Evolutionary conservation across 2,329 filamentous ascomycete species (phyloP).

Genomic region (Lecanicillium sp.): DNA sequence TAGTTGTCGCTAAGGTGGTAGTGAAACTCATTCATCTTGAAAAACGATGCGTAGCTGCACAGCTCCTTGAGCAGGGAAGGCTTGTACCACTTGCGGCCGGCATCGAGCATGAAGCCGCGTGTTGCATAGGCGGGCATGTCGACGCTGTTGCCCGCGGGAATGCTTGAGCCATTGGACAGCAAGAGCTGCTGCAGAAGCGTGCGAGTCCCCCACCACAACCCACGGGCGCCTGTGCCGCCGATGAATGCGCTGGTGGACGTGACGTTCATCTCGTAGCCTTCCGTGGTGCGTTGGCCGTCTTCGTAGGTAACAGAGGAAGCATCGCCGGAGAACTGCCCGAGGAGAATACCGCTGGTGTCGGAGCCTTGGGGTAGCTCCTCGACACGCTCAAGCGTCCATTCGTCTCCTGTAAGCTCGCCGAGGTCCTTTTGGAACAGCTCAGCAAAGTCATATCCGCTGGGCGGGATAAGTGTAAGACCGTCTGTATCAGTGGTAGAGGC

Average conservation of each 20-base stretch:
- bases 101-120: constrained; percentile 43
- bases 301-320: constrained; percentile 35
- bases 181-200: constrained; percentile 43
- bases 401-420: constrained; percentile 17
- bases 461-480: constrained; percentile 44
- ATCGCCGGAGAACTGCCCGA: constrained; percentile 34
- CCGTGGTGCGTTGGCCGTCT: constrained; percentile 36
- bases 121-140: constrained; percentile 44
- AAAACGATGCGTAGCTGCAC: constrained; percentile 51
- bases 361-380: constrained; percentile 16
- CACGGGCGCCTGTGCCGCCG: constrained; percentile 43
- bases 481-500: constrained; percentile 29
- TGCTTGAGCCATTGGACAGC: constrained; percentile 19
- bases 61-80: constrained; percentile 44
- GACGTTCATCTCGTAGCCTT: constrained; percentile 39
- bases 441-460: constrained; percentile 38
- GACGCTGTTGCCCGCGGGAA: constrained; percentile 27
- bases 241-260: constrained; percentile 32
- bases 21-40: constrained; percentile 52
- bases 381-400: constrained; percentile 23
- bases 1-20: constrained; percentile 48
- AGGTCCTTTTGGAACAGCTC: constrained; percentile 33
- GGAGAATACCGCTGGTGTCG: constrained; percentile 24
- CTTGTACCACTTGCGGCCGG: constrained; percentile 47
- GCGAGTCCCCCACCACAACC: constrained; percentile 50